These are phyloP conservation scores for Globisporangium cystogenes DNA, from an alignment of 352 stramenopile genomes.

Conservation along the genomic window DNA sequence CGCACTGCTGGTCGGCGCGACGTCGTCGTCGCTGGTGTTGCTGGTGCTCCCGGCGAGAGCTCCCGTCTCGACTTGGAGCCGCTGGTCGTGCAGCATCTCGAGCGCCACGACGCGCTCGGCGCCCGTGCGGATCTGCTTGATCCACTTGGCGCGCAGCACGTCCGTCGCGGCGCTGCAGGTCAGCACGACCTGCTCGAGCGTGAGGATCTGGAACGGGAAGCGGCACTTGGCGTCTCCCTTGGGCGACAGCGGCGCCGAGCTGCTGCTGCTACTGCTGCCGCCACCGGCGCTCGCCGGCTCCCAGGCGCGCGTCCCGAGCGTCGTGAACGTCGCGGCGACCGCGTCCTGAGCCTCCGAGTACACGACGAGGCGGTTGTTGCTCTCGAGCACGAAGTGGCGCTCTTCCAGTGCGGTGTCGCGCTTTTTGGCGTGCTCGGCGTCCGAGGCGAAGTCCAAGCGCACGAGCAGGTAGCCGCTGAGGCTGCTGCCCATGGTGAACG, in stretches of 20 bases:
- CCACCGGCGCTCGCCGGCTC: constrained; percentile 22
- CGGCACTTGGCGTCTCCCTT: constrained; percentile 17
- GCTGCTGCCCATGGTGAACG: not conserved
- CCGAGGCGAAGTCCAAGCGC: constrained; percentile 24
- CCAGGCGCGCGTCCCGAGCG: constrained; percentile 43
- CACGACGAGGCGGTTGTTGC: constrained; percentile 44
- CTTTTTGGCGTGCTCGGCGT: constrained; percentile 19
- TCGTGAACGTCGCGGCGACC: constrained; percentile 28
- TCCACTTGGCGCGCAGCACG: constrained; percentile 55
- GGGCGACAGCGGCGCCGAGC: constrained; percentile 18
- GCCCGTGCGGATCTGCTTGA: constrained; percentile 52
- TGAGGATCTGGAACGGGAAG: constrained; percentile 69
- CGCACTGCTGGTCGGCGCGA: not conserved
- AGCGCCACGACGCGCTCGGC: constrained; percentile 42
- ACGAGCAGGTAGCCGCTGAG: constrained; percentile 25
- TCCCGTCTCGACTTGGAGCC: constrained; percentile 19
- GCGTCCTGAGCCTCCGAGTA: constrained; percentile 24
- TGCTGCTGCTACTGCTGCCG: not conserved
- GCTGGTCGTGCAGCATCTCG: constrained; percentile 51
- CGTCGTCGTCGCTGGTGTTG: not conserved
- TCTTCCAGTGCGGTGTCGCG: constrained; percentile 31
- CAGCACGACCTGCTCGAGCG: constrained; percentile 54
- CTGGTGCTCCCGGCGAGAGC: too few relatives aligned
- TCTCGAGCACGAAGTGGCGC: constrained; percentile 36
- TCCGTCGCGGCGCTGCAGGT: constrained; percentile 56